Evolutionary conservation across 345 rosid genomes (phyloP), one percentile per base, ranked within the genome.

Genomic region (Turritis glabra): DNA sequence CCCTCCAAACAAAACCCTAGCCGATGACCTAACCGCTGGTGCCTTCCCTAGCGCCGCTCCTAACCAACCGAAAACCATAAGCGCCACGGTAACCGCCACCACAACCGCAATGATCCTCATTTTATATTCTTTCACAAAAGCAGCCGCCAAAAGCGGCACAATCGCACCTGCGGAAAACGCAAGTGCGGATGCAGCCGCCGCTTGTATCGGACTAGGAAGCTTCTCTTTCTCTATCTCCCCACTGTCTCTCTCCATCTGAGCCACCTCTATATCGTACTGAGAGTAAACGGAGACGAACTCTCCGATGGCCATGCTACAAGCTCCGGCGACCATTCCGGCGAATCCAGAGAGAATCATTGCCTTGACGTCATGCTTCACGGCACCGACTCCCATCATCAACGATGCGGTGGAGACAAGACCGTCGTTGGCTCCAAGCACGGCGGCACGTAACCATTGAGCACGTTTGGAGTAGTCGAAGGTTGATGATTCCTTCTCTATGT

Each of bases 221-320:
- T 74, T 68, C 58, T 83, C 89, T 56, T 74, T 79, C 69, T 79
- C 80, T 1, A 61, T 38, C 57, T n/a, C 64, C 5, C 1, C 32
- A 65, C 57, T 71, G 15, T 85, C 84, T 64, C 98, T 80, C 57
- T 84, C 85, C 76, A 83, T 78, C 17, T 93, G 98, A 43, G 97
- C 92, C 17, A 90, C 12, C 77, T 93, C 92, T 3, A 91, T 86
- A 53, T 93, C 98, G 9, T 89, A 63, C 38, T 93, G 98, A 12
- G 98, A 86, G 74, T 91, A 84, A 18, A 93, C 98, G 0, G 98
- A 93, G 29, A 93, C 98, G 9, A 85, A 91, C 76, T 93, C 98
- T 15, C 98, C 98, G 1, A 93, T 91, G 10, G 97, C 96, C 98
- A 93, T 93, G 82, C 98, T 93, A 51, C 97, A 93, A 15, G 98